Base-by-base conservation (phyloP, 2,329 filamentous ascomycete genomes). In the Penicillium brasilianum region DNA sequence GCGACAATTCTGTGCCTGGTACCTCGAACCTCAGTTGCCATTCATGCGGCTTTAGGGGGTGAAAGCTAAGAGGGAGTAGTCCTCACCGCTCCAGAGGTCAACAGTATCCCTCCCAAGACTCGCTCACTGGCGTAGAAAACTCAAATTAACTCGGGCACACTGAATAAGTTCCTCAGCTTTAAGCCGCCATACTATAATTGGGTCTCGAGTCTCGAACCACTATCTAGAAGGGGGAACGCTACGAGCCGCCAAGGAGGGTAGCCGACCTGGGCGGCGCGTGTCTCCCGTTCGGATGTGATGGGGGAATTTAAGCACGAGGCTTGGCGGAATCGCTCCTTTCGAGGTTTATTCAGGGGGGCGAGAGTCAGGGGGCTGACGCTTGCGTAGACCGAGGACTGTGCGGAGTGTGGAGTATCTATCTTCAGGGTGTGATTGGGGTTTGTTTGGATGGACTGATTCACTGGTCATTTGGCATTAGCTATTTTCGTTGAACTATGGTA, bases 311-410 rank as follows among this genome's bases (percentile, higher is more conserved):
- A 54, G 55, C 39, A 20, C 37, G 11, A 64, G 55, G 56, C 65
- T 67, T 66, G 65, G 61, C 66, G 37, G 57, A 37, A 57, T n/a
- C n/a, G n/a, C n/a, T n/a, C n/a, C n/a, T n/a, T n/a, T n/a, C n/a
- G n/a, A n/a, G n/a, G n/a, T n/a, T n/a, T 68, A 64, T 64, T 66
- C 63, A 66, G 60, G 59, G 59, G 62, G 61, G 20, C 7, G 43
- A 25, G 1, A 4, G 43, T 16, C 41, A 44, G 43, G 43, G 41
- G 43, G 39, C 20, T 41, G 39, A 18, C 39, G 39, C 39, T 43
- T 43, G 39, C 39, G 20, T 18, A 18, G 11, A 22, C 39, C 13
- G 34, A 13, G 34, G 4, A 36, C 11, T 13, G 39, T 6, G 39
- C 11, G 39, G 39, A 20, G 18, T 36, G 14, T 36, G 10, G 10